These are phyloP conservation scores for Nannochloris sp. DNA, from an alignment of 139 green algal species.

Conservation along the genomic window DNA sequence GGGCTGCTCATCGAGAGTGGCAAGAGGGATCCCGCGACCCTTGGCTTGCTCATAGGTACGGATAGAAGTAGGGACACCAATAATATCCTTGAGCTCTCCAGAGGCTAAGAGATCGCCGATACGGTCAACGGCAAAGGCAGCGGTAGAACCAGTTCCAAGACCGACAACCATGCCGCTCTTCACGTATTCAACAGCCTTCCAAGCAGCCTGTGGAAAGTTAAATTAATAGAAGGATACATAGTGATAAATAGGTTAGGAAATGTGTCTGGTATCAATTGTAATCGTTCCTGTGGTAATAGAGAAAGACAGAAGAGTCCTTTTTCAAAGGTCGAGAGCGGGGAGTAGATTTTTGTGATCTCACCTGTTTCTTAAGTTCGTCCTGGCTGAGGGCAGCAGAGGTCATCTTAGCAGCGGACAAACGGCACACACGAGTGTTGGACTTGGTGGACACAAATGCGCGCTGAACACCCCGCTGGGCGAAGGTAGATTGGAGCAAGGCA, in stretches of 20 bases:
- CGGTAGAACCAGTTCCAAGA: slow-evolving; percentile 96
- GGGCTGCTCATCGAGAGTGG: slow-evolving; percentile 89
- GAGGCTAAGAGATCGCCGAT: slow-evolving; percentile 84
- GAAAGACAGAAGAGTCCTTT: too few species aligned
- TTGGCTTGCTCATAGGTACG: slow-evolving; percentile 88
- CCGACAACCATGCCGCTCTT: slow-evolving; percentile 93
- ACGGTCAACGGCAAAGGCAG: slow-evolving; percentile 96
- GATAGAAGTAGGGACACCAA: slow-evolving; percentile 91
- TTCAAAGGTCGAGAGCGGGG: neutral
- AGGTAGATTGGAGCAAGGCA: neutral
- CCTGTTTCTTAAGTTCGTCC: slow-evolving; percentile 90
- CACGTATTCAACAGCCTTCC: slow-evolving; percentile 96
- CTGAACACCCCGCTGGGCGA: neutral
- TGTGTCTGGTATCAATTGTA: too few species aligned
- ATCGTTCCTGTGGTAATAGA: too few species aligned
- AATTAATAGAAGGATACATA: neutral
- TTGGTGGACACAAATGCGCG: slow-evolving; percentile 8
- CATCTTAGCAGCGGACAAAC: neutral
- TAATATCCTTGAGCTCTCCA: slow-evolving; percentile 91
- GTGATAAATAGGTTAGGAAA: neutral
- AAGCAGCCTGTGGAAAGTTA: slow-evolving; percentile 61
- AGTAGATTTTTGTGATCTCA: neutral
- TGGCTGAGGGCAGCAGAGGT: slow-evolving; percentile 39
- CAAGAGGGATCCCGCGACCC: slow-evolving; percentile 89
- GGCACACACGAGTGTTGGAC: neutral